Conservation (phyloP, 768 basidiomycete species). For the Pseudohyphozyma bogoriensis region DNA sequence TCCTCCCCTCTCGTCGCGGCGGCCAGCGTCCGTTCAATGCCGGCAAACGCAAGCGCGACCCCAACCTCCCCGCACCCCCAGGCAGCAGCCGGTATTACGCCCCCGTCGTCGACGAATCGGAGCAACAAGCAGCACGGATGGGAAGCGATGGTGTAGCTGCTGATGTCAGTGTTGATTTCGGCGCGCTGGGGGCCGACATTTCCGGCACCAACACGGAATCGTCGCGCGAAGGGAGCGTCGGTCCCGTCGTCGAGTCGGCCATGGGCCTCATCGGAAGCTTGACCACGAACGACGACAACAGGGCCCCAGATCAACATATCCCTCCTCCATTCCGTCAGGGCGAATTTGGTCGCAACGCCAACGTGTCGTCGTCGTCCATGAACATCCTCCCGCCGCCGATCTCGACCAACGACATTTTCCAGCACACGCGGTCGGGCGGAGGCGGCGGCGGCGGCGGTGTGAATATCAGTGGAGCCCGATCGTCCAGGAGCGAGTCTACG, state of each 20-base stretch:
- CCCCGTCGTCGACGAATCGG: background rate
- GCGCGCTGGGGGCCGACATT: too few relatives aligned
- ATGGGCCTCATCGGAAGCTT: background rate
- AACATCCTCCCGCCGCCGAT: background rate
- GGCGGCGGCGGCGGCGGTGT: background rate
- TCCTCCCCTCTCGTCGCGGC: conserved; percentile 14
- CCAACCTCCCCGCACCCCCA: background rate
- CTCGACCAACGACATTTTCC: background rate
- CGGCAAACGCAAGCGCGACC: background rate
- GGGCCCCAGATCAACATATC: background rate
- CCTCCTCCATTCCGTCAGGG: background rate
- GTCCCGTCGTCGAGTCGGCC: background rate
- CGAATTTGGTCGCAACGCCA: background rate
- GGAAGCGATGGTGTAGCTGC: background rate
- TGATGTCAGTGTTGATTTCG: background rate
- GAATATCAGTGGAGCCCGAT: background rate
- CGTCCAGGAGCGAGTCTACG: background rate
- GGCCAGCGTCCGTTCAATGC: conserved; percentile 7
- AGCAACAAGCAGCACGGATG: background rate
- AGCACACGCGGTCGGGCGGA: background rate
- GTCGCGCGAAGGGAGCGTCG: background rate
- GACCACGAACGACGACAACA: background rate
- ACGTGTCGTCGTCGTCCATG: background rate
- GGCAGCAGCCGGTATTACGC: background rate
- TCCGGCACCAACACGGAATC: too few relatives aligned